These are phyloP conservation scores for Cutaneotrichosporon cyanovorans DNA, from an alignment of 1,284 basidiomycete genomes.

Conservation along the genomic window DNA sequence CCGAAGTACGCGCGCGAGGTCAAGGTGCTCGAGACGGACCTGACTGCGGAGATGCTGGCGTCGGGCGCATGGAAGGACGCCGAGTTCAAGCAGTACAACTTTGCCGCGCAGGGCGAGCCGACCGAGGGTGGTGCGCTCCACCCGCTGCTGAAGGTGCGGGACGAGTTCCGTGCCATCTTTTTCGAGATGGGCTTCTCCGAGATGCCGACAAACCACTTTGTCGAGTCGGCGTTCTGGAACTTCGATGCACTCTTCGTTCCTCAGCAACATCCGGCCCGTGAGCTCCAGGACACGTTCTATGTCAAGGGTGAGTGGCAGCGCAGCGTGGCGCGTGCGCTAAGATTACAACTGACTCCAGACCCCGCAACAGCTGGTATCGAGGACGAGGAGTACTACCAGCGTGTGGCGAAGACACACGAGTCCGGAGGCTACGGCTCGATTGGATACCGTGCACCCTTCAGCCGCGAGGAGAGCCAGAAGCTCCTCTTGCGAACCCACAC, in stretches of 20 bases:
- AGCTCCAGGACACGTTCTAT: slow-evolving; percentile 98
- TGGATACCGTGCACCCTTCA: slow-evolving; percentile 98
- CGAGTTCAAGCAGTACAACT: slow-evolving; percentile 97
- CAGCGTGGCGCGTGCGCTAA: too few relatives aligned
- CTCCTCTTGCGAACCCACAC: slow-evolving; percentile 95
- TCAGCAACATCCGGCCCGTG: slow-evolving; percentile 97
- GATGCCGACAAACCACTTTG: slow-evolving; percentile 97
- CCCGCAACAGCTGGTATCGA: slow-evolving; percentile 71
- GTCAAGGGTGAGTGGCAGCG: slow-evolving; percentile 75
- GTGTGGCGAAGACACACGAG: slow-evolving; percentile 83
- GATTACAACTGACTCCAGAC: slow-evolving; percentile 51
- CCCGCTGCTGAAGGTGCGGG: slow-evolving; percentile 92
- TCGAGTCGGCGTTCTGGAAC: slow-evolving; percentile 99
- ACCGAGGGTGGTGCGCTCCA: slow-evolving; percentile 87
- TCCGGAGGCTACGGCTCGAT: slow-evolving; percentile 86
- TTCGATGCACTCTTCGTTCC: slow-evolving; percentile 98
- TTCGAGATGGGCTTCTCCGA: slow-evolving; percentile 99
- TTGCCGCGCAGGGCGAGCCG: slow-evolving; percentile 87
- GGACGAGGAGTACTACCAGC: slow-evolving; percentile 76
- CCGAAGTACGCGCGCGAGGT: slow-evolving; percentile 81
- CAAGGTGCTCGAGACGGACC: slow-evolving; percentile 95
- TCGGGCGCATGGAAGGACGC: slow-evolving; percentile 88
- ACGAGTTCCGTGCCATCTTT: slow-evolving; percentile 97
- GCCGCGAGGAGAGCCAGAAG: slow-evolving; percentile 79
- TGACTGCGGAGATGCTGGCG: slow-evolving; percentile 85